Base-by-base conservation (phyloP, 164 flowering plant genomes). In the Magnolia kwangsiensis region DNA sequence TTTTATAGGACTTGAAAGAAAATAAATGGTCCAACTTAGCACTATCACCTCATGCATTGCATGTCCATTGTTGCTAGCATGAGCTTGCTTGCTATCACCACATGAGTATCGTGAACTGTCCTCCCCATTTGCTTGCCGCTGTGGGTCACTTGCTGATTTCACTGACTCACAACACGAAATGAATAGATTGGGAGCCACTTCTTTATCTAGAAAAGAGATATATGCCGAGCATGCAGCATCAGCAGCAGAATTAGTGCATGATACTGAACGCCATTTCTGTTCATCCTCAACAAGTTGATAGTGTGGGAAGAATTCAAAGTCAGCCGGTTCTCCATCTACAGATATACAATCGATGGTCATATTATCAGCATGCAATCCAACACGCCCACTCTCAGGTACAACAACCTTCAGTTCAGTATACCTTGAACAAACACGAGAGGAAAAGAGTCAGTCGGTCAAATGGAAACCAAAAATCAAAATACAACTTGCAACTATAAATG, bases 301-400 rank as follows among this genome's bases (percentile, higher is more conserved):
- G 72, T 86, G 92, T 2, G 98, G 92, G 27, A 89, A 88, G 24
- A 83, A 84, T 75, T 96, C 92, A 78, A 86, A 94, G 71, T 87
- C 90, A 24, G 90, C 86, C 0, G 87, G 83, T 80, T 91, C 93
- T n/a, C 97, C 98, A 76, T 96, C 98, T 1, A 96, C 97, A 4
- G 77, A 81, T 20, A 96, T 88, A 58, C 86, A 84, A 68, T 87
- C 91, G 31, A 96, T 93, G 21, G 81, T 92, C 88, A 96, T 83
- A 85, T 91, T 89, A 79, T 92, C 98, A 0, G 98, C 98, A 75
- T 94, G 92, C 67, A 96, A 80, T 63, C 96, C 97, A 21, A 94
- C 90, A 51, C 90, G 78, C 16, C 98, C 99, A 75, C 85, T 92
- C 45, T 96, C 99, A 4, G 97, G 97, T 2, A 90, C 90, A 58